phyloP scores from a whole-genome alignment of 495 filamentous ascomycete genomes.

The Amorphotheca resinae region DNA sequence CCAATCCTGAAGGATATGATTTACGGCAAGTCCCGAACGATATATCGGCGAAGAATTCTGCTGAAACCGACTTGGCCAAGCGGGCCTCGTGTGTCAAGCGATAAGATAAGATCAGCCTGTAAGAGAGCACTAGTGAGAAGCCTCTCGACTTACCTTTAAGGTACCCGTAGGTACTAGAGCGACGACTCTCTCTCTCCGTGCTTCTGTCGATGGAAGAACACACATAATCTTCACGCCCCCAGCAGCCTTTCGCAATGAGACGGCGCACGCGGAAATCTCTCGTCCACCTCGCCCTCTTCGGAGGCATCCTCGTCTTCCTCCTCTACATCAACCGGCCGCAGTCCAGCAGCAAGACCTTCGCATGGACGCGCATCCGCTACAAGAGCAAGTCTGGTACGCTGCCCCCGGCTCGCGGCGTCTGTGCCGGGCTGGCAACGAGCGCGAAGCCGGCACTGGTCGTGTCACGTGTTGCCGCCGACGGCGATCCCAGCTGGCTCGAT shows the following conservation, averaged over 20 bases:
- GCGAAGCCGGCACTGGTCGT: conserved; percentile 13
- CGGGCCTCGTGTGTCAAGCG: no score
- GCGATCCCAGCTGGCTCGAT: conserved; percentile 9
- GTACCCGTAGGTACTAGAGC: no score
- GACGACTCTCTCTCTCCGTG: no score
- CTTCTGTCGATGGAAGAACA: no score
- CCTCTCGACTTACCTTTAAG: no score
- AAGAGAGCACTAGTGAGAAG: no score
- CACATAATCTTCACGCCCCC: no score
- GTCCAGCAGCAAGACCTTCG: conserved; percentile 6
- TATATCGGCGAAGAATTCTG: no score
- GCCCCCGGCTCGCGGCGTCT: conserved; percentile 9
- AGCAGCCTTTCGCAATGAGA: conserved; percentile 11
- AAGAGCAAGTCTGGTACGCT: conserved; percentile 5
- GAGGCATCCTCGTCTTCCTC: conserved; percentile 1
- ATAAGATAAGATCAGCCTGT: no score
- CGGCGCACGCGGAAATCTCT: conserved; percentile 7
- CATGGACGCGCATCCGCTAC: conserved; percentile 12
- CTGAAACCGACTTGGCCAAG: no score
- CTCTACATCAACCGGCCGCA: conserved; percentile 9
- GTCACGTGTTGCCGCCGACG: conserved; percentile 6
- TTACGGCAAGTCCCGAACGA: no score
- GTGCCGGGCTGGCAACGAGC: conserved; percentile 4
- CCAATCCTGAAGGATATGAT: no score
- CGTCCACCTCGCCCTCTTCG: conserved; percentile 5